These are phyloP conservation scores for Venturia nashicola DNA, from an alignment of 2,329 filamentous ascomycete genomes.

Conservation along the genomic window DNA sequence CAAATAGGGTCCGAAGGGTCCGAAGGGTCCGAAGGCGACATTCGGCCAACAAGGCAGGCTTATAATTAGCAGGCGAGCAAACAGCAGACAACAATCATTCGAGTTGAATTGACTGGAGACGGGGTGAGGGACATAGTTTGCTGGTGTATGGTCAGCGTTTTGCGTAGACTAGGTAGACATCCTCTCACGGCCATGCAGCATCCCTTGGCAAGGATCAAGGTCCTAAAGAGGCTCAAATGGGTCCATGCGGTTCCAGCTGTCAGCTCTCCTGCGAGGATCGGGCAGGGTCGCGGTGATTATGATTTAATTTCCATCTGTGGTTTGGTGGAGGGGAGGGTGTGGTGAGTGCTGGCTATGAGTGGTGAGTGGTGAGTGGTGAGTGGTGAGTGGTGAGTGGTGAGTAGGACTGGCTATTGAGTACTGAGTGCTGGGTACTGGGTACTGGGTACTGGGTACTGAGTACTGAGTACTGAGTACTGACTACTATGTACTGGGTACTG, in stretches of 20 bases:
- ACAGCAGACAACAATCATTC: neutral
- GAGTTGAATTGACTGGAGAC: neutral
- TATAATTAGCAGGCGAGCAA: neutral
- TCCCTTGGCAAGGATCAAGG: neutral
- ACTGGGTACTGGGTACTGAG: too few relatives aligned
- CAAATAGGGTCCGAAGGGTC: neutral
- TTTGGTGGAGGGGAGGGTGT: too few relatives aligned
- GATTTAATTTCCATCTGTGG: neutral
- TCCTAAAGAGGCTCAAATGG: neutral
- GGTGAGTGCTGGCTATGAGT: too few relatives aligned
- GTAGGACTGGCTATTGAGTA: too few relatives aligned
- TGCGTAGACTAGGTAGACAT: neutral
- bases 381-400: too few relatives aligned
- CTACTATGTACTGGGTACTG: too few relatives aligned
- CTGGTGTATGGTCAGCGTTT: neutral
- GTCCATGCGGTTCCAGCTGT: neutral
- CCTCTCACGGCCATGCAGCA: neutral
- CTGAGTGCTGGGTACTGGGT: too few relatives aligned
- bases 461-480: too few relatives aligned
- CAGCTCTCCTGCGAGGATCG: neutral
- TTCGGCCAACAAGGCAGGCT: neutral
- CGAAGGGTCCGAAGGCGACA: too few relatives aligned
- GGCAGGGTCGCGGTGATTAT: neutral
- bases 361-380: too few relatives aligned
- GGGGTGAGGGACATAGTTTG: neutral